These are phyloP conservation scores for Diaporthe sp. DNA, from an alignment of 2,329 filamentous ascomycete genomes.

Conservation along the genomic window DNA sequence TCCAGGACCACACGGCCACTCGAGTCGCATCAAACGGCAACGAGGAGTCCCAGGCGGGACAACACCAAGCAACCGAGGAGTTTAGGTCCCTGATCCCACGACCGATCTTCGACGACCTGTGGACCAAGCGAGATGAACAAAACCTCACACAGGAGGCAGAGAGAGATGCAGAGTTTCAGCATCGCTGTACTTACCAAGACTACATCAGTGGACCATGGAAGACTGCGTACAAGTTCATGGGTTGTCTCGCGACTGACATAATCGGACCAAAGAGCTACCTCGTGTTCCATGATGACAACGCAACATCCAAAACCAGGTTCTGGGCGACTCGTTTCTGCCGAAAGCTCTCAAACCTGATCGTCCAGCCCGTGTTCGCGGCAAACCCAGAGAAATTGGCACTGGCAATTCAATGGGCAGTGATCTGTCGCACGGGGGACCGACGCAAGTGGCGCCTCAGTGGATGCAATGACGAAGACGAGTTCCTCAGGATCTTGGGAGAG, in stretches of 20 bases:
- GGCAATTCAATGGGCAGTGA: slow-evolving; percentile 1
- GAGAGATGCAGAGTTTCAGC: not conserved
- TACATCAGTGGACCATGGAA: not conserved
- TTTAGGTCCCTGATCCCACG: not conserved
- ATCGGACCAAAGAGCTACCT: not conserved
- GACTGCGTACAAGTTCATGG: not conserved
- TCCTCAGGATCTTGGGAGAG: not conserved
- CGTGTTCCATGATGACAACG: not conserved
- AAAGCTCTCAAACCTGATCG: not conserved
- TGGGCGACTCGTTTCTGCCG: not conserved
- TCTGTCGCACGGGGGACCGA: slow-evolving; percentile 1
- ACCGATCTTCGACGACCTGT: not conserved
- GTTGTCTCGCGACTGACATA: not conserved
- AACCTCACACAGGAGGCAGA: not conserved
- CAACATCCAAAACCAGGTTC: not conserved
- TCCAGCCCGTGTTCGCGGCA: not conserved
- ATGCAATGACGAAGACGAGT: not conserved
- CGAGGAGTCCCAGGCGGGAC: not conserved
- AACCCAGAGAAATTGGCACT: not conserved
- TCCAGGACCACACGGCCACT: not conserved
- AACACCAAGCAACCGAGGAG: not conserved
- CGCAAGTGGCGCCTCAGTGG: not conserved
- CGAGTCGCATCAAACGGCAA: not conserved
- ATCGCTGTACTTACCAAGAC: not conserved
- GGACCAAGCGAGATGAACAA: not conserved